A percentile compares a stretch with the other conserved stretches of the same genome.
Conservation (phyloP, 208 protist species). For the Leishmania lainsoni region DNA sequence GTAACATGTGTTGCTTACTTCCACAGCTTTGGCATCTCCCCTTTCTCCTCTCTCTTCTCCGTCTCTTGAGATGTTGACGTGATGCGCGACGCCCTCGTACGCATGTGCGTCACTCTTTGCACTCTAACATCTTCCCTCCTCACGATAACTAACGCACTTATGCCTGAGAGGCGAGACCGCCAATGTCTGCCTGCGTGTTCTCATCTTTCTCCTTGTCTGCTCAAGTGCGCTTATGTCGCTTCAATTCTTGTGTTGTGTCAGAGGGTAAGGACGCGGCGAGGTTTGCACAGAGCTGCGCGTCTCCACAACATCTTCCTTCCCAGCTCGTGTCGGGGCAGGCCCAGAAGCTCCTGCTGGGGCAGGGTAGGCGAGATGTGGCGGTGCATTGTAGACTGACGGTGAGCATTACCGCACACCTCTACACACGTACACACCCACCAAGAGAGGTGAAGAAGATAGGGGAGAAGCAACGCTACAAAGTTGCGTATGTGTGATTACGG, state of each 20-base stretch:
- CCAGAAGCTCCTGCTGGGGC: not conserved
- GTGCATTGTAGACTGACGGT: not conserved
- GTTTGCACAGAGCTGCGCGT: not conserved
- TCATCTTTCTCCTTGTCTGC: slow-evolving; percentile 6
- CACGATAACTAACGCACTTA: not conserved
- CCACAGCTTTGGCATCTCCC: not conserved
- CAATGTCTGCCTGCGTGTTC: not conserved
- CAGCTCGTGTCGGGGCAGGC: not conserved
- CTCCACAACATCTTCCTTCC: not conserved
- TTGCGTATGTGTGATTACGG: not conserved
- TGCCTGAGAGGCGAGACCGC: too few relatives aligned
- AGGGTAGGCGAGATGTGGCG: not conserved
- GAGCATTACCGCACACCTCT: not conserved
- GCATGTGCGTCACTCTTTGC: not conserved
- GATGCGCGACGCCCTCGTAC: not conserved
- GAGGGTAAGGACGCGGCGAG: not conserved
- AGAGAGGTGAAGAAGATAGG: not conserved
- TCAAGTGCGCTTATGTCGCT: not conserved
- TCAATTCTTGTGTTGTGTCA: not conserved
- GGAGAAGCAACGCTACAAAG: not conserved
- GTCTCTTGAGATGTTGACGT: not conserved
- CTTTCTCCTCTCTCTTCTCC: not conserved
- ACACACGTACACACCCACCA: not conserved
- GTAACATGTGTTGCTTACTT: not conserved
- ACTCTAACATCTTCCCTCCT: not conserved